Evolutionary conservation across 345 rosid genomes (phyloP).

Genomic region (Rubroshorea leprosula): DNA sequence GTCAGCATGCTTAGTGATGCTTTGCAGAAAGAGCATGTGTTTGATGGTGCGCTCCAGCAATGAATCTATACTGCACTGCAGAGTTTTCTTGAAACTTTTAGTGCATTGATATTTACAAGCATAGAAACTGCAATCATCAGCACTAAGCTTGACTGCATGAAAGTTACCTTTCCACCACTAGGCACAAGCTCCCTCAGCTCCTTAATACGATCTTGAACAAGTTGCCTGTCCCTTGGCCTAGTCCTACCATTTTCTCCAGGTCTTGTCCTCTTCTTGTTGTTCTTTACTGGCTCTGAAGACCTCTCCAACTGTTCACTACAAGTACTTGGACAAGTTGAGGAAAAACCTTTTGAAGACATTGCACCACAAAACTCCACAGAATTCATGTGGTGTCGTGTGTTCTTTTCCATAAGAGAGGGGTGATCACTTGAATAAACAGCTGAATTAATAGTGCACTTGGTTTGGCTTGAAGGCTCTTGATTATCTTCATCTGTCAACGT

Average conservation of each 20-base stretch:
- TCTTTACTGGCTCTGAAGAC: conserved; percentile 55
- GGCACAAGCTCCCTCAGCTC: conserved; percentile 97
- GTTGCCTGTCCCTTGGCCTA: conserved; percentile 95
- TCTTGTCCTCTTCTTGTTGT: conserved; percentile 67
- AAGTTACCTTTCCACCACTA: conserved; percentile 84
- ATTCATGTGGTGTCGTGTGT: conserved; percentile 34
- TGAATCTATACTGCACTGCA: conserved; percentile 97
- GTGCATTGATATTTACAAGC: conserved; percentile 15
- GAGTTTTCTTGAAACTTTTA: conserved; percentile 27
- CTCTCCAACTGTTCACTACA: conserved; percentile 62
- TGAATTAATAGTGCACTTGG: conserved; percentile 35
- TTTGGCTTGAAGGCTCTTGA: conserved; percentile 43
- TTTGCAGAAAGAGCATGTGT: conserved; percentile 84
- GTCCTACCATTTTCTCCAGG: conserved; percentile 88
- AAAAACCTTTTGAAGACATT: conserved; percentile 61
- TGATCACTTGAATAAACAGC: conserved; percentile 41
- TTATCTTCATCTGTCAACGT: conserved; percentile 39
- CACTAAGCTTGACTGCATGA: conserved; percentile 13
- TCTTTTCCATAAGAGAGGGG: conserved; percentile 34
- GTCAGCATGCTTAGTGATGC: conserved; percentile 81
- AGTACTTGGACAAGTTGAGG: conserved; percentile 65
- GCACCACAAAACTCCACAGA: conserved; percentile 53
- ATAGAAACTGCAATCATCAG: conserved; percentile 2
- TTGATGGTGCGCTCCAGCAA: conserved; percentile 91
- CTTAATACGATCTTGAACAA: conserved; percentile 94